A percentile compares a stretch with the other conserved stretches of the same genome.
phyloP scores from a whole-genome alignment of 1,284 basidiomycete genomes.

The Singerocomus inundabilis region DNA sequence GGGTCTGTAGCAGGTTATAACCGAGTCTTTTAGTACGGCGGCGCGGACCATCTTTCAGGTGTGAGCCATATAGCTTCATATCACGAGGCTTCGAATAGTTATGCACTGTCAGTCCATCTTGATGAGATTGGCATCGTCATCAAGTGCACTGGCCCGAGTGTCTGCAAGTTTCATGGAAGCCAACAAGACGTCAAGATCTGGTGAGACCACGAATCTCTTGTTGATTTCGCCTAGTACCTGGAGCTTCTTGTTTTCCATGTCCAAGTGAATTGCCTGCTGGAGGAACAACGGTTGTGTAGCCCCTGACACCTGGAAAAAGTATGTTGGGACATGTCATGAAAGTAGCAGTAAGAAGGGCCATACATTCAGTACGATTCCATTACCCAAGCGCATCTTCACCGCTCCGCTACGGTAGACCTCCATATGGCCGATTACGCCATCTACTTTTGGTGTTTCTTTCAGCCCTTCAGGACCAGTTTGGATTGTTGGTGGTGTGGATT shows the following conservation, averaged over 20 bases:
- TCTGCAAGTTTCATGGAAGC: slow-evolving; percentile 66
- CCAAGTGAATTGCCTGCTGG: slow-evolving; percentile 82
- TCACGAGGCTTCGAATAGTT: not conserved
- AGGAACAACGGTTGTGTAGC: slow-evolving; percentile 88
- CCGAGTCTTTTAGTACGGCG: not conserved
- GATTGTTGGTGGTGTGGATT: slow-evolving; percentile 27
- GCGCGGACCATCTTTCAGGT: not conserved
- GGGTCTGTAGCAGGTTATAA: not conserved
- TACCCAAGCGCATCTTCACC: slow-evolving; percentile 82
- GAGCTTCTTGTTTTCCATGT: slow-evolving; percentile 57
- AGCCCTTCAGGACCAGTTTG: slow-evolving; percentile 25
- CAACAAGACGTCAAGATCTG: slow-evolving; percentile 79
- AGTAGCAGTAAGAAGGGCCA: slow-evolving; percentile 27
- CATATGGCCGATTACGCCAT: slow-evolving; percentile 80
- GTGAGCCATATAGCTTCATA: not conserved
- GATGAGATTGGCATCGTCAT: slow-evolving; percentile 49
- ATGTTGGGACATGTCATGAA: slow-evolving; percentile 6
- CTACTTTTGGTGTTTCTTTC: slow-evolving; percentile 46
- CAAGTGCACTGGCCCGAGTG: slow-evolving; percentile 33
- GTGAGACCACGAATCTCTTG: slow-evolving; percentile 83
- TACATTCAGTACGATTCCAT: slow-evolving; percentile 82
- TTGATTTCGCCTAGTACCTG: slow-evolving; percentile 83
- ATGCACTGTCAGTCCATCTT: slow-evolving; percentile 53
- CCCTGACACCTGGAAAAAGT: slow-evolving; percentile 62
- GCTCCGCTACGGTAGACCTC: slow-evolving; percentile 82